These are phyloP conservation scores for Trametes polyzona DNA, from an alignment of 1,284 basidiomycete genomes.

Conservation along the genomic window DNA sequence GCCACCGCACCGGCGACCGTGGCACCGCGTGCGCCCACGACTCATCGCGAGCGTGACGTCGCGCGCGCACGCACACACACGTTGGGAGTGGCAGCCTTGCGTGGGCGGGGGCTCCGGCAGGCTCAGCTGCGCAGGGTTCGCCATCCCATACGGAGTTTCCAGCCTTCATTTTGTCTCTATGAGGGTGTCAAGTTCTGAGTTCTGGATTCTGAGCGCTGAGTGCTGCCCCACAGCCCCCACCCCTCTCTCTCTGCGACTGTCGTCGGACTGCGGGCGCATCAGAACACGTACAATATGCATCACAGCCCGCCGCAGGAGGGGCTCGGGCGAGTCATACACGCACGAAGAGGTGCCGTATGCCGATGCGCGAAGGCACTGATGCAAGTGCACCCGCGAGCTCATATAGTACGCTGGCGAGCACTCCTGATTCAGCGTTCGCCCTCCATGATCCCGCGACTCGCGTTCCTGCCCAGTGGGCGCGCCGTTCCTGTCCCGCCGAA, in stretches of 20 bases:
- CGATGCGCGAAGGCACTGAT: constrained; percentile 13
- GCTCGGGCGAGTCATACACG: not conserved
- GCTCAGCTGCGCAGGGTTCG: not conserved
- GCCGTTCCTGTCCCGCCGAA: constrained; percentile 2
- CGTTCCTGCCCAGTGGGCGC: constrained; percentile 7
- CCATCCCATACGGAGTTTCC: not conserved
- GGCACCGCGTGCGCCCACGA: not conserved
- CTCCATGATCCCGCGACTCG: not conserved
- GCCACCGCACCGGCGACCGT: no score
- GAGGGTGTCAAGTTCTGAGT: not conserved
- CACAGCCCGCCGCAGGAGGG: constrained; percentile 5
- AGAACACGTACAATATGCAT: not conserved
- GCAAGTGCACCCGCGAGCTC: not conserved
- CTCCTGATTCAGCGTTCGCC: not conserved
- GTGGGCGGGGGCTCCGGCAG: not conserved
- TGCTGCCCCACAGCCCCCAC: not conserved
- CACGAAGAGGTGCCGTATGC: not conserved
- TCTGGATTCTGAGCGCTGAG: not conserved
- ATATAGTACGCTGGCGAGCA: not conserved
- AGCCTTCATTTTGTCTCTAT: not conserved
- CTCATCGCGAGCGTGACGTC: not conserved
- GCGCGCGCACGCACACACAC: not conserved
- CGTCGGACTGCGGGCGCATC: constrained; percentile 1
- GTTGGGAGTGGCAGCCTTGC: no score
- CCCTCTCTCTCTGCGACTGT: no score